phyloP scores from a whole-genome alignment of 2,329 filamentous ascomycete species.

The Tympanopsis confertula region DNA sequence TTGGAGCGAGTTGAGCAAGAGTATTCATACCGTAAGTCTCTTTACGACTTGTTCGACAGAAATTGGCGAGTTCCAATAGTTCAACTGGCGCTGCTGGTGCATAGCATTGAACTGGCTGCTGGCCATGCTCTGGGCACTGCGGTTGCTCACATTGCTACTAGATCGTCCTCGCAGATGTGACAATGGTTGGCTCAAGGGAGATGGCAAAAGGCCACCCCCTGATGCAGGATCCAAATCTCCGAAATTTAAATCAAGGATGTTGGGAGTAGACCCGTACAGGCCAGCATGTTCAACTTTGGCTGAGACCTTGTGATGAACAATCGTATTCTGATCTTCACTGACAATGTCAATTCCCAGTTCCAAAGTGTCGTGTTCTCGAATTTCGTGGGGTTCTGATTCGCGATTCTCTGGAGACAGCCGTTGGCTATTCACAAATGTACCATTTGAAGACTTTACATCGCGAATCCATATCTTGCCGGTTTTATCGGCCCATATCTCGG shows the following conservation, averaged over 20 bases:
- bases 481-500: conserved; percentile 84
- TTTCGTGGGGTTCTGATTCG: conserved; percentile 88
- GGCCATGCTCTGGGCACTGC: conserved; percentile 12
- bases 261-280: conserved; percentile 62
- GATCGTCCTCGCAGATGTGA: conserved; percentile 61
- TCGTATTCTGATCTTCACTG: conserved; percentile 94
- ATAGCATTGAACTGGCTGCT: conserved; percentile 14
- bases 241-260: conserved; percentile 79
- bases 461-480: conserved; percentile 86
- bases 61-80: conserved; percentile 31
- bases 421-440: conserved; percentile 91
- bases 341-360: conserved; percentile 98
- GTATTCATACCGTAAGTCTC: conserved; percentile 11
- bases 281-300: conserved; percentile 94
- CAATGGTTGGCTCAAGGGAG: conserved; percentile 37
- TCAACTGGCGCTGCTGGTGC: conserved; percentile 13
- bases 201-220: conserved; percentile 58
- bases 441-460: conserved; percentile 96
- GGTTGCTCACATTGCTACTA: conserved; percentile 28
- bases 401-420: conserved; percentile 86
- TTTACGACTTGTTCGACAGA: conserved; percentile 9
- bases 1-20: conserved; percentile 1
- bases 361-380: conserved; percentile 81
- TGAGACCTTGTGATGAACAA: conserved; percentile 96
- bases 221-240: conserved; percentile 79